phyloP scores from a whole-genome alignment of 345 rosid genomes.

The Lenwebbia sp. region DNA sequence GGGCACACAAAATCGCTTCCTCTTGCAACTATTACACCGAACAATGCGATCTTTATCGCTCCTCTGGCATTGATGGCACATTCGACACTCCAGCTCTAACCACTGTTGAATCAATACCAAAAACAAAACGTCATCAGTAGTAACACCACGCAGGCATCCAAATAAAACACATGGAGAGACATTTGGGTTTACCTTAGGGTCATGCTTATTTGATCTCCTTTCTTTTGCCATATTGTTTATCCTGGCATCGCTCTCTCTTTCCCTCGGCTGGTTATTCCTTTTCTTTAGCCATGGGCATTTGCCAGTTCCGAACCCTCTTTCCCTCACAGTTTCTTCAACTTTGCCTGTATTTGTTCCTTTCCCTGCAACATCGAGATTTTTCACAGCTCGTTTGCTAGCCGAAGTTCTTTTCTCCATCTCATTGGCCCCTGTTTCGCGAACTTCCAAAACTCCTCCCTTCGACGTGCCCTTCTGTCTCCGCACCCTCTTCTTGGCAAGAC shows the following conservation, averaged over 20 bases:
- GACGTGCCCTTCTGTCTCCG: not conserved
- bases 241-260: not conserved
- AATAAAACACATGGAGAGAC: not conserved
- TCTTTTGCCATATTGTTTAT: not conserved
- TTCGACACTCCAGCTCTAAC: not conserved
- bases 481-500: not conserved
- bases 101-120: constrained; percentile 3
- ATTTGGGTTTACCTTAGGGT: not conserved
- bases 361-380: not conserved
- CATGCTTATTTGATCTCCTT: not conserved
- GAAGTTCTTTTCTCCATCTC: not conserved
- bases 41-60: constrained; percentile 21
- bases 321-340: not conserved
- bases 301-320: not conserved
- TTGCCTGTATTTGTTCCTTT: not conserved
- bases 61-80: constrained; percentile 36
- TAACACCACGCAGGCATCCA: not conserved
- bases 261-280: not conserved
- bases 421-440: not conserved
- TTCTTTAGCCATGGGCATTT: not conserved
- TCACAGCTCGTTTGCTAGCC: not conserved
- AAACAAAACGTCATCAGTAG: not conserved
- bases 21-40: constrained; percentile 14
- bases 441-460: not conserved
- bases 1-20: constrained; percentile 15